These are phyloP conservation scores for Hyaloscypha hepaticicola DNA, from an alignment of 495 filamentous ascomycete species.

Conservation along the genomic window DNA sequence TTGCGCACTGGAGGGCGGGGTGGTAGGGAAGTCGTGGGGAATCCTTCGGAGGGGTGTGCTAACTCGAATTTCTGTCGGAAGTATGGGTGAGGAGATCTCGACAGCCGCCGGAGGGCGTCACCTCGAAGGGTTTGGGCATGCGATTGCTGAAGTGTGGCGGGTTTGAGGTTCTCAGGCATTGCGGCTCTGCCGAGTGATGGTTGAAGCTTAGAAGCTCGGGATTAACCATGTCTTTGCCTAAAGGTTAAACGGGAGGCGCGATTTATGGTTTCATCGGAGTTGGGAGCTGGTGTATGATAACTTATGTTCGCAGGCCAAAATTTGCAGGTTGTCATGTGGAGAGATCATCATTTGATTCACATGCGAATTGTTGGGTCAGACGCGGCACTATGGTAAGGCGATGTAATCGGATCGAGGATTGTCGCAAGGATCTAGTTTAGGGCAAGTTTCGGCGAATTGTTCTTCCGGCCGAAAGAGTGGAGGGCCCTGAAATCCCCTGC, in stretches of 20 bases:
- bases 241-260: background rate
- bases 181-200: conserved; percentile 12
- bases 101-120: conserved; percentile 50
- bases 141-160: conserved; percentile 16
- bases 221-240: conserved; percentile 22
- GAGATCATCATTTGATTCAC: conserved; percentile 9
- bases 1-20: conserved; percentile 14
- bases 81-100: conserved; percentile 79
- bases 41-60: conserved; percentile 39
- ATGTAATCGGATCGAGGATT: background rate
- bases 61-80: conserved; percentile 54
- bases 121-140: conserved; percentile 26
- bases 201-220: conserved; percentile 6
- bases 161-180: conserved; percentile 29
- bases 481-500: too few species aligned
- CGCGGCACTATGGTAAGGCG: background rate
- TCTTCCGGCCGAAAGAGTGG: background rate
- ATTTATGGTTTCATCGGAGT: background rate
- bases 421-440: background rate
- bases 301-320: background rate
- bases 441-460: background rate
- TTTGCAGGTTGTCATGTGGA: background rate
- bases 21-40: conserved; percentile 24
- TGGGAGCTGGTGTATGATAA: background rate
- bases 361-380: conserved; percentile 12